Conservation (phyloP, 768 basidiomycete genomes). For the Lyophyllum shimeji region DNA sequence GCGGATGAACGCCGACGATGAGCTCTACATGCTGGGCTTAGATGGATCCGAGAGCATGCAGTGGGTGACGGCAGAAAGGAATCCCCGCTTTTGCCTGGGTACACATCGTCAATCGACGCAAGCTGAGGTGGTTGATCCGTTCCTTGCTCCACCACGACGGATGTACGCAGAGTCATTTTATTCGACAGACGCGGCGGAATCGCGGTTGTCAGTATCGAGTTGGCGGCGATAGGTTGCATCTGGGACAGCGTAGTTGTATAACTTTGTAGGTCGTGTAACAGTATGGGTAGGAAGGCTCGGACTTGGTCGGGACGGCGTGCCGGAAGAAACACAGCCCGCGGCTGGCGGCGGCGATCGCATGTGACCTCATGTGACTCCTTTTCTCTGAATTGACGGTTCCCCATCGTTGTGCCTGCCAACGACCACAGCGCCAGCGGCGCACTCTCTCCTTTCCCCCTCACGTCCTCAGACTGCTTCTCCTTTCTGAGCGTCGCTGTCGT, state of each 20-base stretch:
- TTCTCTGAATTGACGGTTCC: neutral
- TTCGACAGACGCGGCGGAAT: neutral
- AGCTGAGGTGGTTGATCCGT: slow-evolving; percentile 17
- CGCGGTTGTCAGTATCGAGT: neutral
- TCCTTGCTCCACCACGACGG: neutral
- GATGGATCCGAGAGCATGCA: slow-evolving; percentile 14
- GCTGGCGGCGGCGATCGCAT: neutral
- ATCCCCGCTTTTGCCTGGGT: slow-evolving; percentile 7
- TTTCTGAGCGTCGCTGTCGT: neutral
- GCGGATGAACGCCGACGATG: neutral
- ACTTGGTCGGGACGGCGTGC: too few species aligned
- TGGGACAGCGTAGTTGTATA: neutral
- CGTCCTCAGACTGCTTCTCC: neutral
- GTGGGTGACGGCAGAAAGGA: slow-evolving; percentile 12
- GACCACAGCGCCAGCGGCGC: neutral
- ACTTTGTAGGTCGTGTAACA: neutral
- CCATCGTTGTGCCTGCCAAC: slow-evolving; percentile 7
- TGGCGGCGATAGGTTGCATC: neutral
- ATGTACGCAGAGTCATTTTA: neutral
- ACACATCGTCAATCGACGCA: slow-evolving; percentile 7
- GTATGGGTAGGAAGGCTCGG: too few species aligned
- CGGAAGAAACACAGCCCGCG: neutral
- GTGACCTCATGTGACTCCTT: slow-evolving; percentile 16
- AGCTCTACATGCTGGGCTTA: slow-evolving; percentile 7
- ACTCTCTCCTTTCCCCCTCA: neutral